Base-by-base conservation (phyloP, 2,329 filamentous ascomycete species). In the Lanzia echinophila region DNA sequence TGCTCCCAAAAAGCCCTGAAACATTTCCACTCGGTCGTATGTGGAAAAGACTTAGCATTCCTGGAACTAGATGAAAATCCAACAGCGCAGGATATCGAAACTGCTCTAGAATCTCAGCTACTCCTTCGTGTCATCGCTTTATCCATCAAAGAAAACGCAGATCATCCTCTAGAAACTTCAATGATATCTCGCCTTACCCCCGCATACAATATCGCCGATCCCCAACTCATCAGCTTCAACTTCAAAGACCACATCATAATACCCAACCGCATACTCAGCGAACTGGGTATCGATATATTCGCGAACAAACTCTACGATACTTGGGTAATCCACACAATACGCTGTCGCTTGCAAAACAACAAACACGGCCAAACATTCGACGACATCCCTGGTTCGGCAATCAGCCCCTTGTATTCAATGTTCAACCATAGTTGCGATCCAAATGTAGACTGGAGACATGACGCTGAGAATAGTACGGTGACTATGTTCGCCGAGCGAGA, bases 391-490 rank as follows among this genome's bases (percentile, higher is more conserved):
- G 63, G 68, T 17, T 63, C 66, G 1, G 60, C 58, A 24, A 60
- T 69, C 34, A 65, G 60, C 41, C 62, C 64, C 1, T 51, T 67
- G 15, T 59, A 68, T 50, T 63, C 62, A 17, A 62, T 68, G 57
- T 63, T 69, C 41, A 69, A 69, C 54, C 67, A 69, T 54, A 67
- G 65, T 54, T 69, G 67, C 47, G 59, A 57, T 34, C 66, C 67
- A 6, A 69, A 67, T 54, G 60, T 64, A 17, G 61, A 63, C 52
- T 63, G 61, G 61, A 60, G 61, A 53, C 62, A 64, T 54, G 57
- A 62, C 38, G 46, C 46, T n/a, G 57, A 54, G 2, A 60, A 58
- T 52, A 62, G 56, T 36, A 60, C 60, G 24, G 59, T 64, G 15
- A 63, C 61, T 7, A 57, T 64, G 59, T 64, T 62, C 41, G 53